Evolutionary conservation across 2,329 filamentous ascomycete species (phyloP), one percentile per base, ranked within the genome.

Genomic region (Arachnomyces sp.): DNA sequence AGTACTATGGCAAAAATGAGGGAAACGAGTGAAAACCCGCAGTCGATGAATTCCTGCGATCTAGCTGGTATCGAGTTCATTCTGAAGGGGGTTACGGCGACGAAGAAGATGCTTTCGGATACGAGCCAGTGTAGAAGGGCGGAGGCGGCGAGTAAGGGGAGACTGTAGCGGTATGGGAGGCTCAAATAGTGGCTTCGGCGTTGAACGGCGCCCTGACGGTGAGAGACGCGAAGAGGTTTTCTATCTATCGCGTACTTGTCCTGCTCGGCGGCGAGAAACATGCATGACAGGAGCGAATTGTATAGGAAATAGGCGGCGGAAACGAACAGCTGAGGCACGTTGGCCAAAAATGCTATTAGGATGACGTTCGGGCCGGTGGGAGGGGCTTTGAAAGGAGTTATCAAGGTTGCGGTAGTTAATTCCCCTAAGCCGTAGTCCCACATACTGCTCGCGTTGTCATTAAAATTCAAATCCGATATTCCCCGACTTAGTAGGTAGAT

Each of bases 191-290:
- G 70, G 3, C 57, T 68, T 0, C 58, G 61, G 2, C 64, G 56
- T 47, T 74, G 68, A 2, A 53, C 49, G 2, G n/a, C n/a, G n/a
- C n/a, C n/a, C n/a, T n/a, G n/a, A n/a, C n/a, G n/a, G n/a, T n/a
- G 12, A 29, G 64, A 67, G 0, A 72, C 68, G 1, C 68, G 63
- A 1, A 73, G 52, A 0, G 61, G 42, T 38, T 68, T 69, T 7
- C 64, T 55, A 6, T 55, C 32, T 0, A 46, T 36, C 3, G 60
- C 60, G 49, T 67, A 70, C 1, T 51, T 47, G 32, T 57, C 66
- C 57, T 67, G 79, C 52, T 79, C 75, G 9, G 56, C 49, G 0
- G 65, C 65, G 0, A 70, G 52, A 1, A 69, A 57, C 56, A 76
- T 72, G 8, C 53, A 58, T 1, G 70, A 77, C 25, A 61, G 48